These are phyloP conservation scores for Wickerhamomyces tratensis DNA, from an alignment of 805 yeast genomes.

Conservation along the genomic window DNA sequence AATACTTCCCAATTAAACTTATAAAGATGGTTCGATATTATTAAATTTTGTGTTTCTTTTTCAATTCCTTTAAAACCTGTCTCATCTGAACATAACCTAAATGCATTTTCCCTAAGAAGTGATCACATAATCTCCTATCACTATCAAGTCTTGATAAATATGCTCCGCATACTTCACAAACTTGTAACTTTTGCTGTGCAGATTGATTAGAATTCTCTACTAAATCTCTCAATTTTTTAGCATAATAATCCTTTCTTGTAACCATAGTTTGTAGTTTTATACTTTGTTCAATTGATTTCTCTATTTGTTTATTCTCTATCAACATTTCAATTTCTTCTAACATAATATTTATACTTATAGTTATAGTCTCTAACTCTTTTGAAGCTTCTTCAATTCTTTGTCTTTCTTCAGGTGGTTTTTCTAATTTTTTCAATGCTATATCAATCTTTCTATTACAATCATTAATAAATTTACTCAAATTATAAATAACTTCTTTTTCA, in stretches of 20 bases:
- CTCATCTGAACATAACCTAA: conserved; percentile 75
- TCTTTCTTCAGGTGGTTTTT: conserved; percentile 67
- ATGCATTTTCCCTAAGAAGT: conserved; percentile 82
- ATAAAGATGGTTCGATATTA: no score
- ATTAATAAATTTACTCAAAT: conserved; percentile 43
- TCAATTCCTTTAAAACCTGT: conserved; percentile 21
- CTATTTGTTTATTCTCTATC: conserved; percentile 36
- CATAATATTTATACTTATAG: conserved; percentile 54
- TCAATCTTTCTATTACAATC: conserved; percentile 62
- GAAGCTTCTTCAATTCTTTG: conserved; percentile 45
- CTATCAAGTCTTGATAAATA: conserved; percentile 77
- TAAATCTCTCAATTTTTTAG: conserved; percentile 46
- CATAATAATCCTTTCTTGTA: conserved; percentile 39
- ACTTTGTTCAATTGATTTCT: conserved; percentile 41
- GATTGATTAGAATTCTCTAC: conserved; percentile 74
- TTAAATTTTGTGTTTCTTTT: conserved; percentile 3
- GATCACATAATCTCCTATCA: conserved; percentile 83
- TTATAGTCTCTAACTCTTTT: conserved; percentile 49
- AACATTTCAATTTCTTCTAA: conserved; percentile 54
- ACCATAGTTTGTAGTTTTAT: conserved; percentile 33
- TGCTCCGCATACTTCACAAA: conserved; percentile 86
- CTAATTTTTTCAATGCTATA: conserved; percentile 53
- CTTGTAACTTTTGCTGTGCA: conserved; percentile 85
- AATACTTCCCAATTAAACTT: no score
- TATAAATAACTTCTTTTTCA: conserved; percentile 34